These are phyloP conservation scores for Cardamine resedifolia DNA, from an alignment of 345 rosid species.

Conservation along the genomic window DNA sequence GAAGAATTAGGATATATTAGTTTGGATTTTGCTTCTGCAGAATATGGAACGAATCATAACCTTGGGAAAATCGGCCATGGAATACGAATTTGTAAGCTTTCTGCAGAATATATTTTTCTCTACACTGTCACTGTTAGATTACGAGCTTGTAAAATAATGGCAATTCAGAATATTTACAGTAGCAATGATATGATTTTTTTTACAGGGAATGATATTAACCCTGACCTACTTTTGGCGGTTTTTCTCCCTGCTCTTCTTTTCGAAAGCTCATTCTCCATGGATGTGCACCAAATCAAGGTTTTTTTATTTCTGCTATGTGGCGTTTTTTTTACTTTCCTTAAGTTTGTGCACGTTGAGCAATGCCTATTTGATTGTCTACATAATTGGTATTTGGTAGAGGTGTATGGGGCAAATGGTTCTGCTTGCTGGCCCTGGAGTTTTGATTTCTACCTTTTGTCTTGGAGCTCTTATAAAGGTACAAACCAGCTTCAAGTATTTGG, in stretches of 20 bases:
- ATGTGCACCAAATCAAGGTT: constrained; percentile 93
- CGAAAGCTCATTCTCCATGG: constrained; percentile 92
- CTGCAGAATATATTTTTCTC: background rate
- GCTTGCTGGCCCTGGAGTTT: constrained; percentile 93
- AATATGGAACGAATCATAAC: constrained; percentile 64
- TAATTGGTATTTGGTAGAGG: constrained; percentile 46
- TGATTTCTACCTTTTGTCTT: constrained; percentile 78
- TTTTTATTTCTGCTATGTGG: constrained; percentile 8
- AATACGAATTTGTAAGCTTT: constrained; percentile 82
- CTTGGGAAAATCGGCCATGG: constrained; percentile 82
- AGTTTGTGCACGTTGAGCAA: background rate
- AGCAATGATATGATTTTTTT: constrained; percentile 1
- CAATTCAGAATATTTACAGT: constrained; percentile 1
- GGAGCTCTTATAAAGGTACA: constrained; percentile 48
- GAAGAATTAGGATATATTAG: background rate
- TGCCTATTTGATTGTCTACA: background rate
- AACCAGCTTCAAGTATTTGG: background rate
- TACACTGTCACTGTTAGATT: background rate
- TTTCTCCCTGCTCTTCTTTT: constrained; percentile 95
- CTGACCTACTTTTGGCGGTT: constrained; percentile 81
- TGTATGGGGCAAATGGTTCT: constrained; percentile 82
- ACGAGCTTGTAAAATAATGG: background rate
- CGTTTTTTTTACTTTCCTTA: background rate
- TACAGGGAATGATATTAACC: constrained; percentile 82
- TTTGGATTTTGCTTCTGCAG: constrained; percentile 43